Evolutionary conservation across 441 rosid genomes (phyloP).

Genomic region (Gossypium aridum): DNA sequence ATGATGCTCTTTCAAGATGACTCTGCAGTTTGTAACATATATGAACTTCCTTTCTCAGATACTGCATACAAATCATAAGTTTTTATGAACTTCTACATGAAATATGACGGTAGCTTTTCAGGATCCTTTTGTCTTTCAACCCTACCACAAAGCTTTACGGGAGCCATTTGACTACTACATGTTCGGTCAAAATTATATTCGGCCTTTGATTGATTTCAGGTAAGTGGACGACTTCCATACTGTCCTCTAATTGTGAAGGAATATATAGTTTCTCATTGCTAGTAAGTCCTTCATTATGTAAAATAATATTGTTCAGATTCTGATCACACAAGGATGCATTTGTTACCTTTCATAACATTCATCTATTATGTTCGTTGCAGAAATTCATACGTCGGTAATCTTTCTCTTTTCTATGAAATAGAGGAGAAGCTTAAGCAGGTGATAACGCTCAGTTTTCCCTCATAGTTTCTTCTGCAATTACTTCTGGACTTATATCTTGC

Average conservation of each 20-base stretch:
- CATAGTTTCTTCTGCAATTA: neutral
- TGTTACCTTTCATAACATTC: neutral
- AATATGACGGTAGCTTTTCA: constrained; percentile 33
- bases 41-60: constrained; percentile 5
- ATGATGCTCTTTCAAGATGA: constrained; percentile 16
- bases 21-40: constrained; percentile 8
- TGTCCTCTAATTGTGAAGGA: neutral
- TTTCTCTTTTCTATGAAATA: constrained; percentile 60
- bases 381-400: constrained; percentile 80
- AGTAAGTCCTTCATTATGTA: neutral
- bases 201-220: constrained; percentile 84
- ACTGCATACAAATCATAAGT: constrained; percentile 9
- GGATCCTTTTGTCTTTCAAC: constrained; percentile 75
- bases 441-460: constrained; percentile 2
- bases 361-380: constrained; percentile 33
- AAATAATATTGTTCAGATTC: neutral
- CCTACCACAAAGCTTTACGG: constrained; percentile 80
- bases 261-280: neutral
- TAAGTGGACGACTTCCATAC: constrained; percentile 27
- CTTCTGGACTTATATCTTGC: neutral
- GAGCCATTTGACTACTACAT: constrained; percentile 91
- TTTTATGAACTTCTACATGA: constrained; percentile 20
- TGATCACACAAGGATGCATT: neutral
- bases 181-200: constrained; percentile 91
- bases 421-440: constrained; percentile 79